Evolutionary conservation across 1,284 basidiomycete genomes (phyloP).

Genomic region (Mrakiaceae sp.): DNA sequence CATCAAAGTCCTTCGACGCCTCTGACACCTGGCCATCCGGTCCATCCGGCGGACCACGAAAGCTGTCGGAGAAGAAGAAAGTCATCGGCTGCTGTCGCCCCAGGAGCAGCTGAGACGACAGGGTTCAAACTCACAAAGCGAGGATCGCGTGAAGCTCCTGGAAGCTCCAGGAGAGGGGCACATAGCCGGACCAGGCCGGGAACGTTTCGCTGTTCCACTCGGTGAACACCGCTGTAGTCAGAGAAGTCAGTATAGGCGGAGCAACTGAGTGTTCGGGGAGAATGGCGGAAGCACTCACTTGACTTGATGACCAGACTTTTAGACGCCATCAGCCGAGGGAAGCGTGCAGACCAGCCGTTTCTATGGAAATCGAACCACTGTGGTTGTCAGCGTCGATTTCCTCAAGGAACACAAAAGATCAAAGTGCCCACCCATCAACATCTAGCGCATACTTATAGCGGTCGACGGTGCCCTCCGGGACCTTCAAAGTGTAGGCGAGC

Average conservation of each 20-base stretch:
- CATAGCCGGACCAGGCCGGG: constrained; percentile 4
- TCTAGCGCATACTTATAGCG: background rate
- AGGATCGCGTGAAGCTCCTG: background rate
- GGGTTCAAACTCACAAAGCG: background rate
- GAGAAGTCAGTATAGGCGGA: too few relatives aligned
- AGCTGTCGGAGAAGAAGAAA: background rate
- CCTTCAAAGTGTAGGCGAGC: background rate
- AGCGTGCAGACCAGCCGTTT: background rate
- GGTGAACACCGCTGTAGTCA: background rate
- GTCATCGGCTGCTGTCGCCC: too few relatives aligned
- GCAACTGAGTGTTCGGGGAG: too few relatives aligned
- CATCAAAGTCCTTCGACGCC: background rate
- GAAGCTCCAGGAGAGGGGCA: background rate
- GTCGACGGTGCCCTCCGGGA: background rate
- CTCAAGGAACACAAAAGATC: too few relatives aligned
- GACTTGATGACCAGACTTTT: constrained; percentile 1
- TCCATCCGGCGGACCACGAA: background rate
- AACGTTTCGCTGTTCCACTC: constrained; percentile 2
- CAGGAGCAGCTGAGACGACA: background rate
- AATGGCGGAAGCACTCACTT: background rate
- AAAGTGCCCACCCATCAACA: background rate
- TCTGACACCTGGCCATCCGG: too few relatives aligned
- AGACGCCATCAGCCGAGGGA: background rate
- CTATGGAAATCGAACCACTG: background rate
- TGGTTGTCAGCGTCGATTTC: too few relatives aligned